These are phyloP conservation scores for Chalciporus piperatoides DNA, from an alignment of 1,284 basidiomycete genomes.

Conservation along the genomic window DNA sequence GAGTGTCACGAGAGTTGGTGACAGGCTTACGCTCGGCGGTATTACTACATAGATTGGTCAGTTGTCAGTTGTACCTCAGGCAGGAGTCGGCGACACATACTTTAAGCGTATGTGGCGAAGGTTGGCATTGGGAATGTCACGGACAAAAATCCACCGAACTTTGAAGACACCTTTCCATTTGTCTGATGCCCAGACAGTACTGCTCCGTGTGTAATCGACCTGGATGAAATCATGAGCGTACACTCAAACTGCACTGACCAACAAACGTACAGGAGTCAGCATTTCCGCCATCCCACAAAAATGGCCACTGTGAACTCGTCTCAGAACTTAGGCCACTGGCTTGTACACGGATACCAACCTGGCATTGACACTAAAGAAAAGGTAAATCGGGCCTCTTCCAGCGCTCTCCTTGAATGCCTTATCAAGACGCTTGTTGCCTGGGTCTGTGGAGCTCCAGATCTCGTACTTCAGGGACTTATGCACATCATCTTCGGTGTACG, in stretches of 20 bases:
- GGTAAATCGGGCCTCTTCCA: constrained; percentile 85
- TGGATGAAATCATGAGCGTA: constrained; percentile 23
- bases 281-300: constrained; percentile 98
- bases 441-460: constrained; percentile 95
- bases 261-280: constrained; percentile 68
- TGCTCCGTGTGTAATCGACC: constrained; percentile 82
- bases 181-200: constrained; percentile 95
- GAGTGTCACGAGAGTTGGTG: constrained; percentile 89
- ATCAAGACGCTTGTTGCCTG: constrained; percentile 93
- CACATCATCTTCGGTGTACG: constrained; percentile 96
- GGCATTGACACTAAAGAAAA: constrained; percentile 96
- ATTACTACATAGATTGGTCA: constrained; percentile 57
- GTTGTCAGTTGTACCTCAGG: constrained; percentile 10
- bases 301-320: constrained; percentile 62
- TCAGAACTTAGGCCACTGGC: constrained; percentile 4
- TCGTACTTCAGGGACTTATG: constrained; percentile 96
- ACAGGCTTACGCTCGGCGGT: constrained; percentile 96
- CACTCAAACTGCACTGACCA: neutral
- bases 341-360: constrained; percentile 41
- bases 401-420: constrained; percentile 91
- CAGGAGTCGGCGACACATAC: constrained; percentile 40
- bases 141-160: constrained; percentile 93
- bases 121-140: constrained; percentile 87
- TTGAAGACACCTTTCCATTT: constrained; percentile 99
- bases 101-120: constrained; percentile 81